phyloP scores from a whole-genome alignment of 495 filamentous ascomycete species.

The Daldinia bambusicola region DNA sequence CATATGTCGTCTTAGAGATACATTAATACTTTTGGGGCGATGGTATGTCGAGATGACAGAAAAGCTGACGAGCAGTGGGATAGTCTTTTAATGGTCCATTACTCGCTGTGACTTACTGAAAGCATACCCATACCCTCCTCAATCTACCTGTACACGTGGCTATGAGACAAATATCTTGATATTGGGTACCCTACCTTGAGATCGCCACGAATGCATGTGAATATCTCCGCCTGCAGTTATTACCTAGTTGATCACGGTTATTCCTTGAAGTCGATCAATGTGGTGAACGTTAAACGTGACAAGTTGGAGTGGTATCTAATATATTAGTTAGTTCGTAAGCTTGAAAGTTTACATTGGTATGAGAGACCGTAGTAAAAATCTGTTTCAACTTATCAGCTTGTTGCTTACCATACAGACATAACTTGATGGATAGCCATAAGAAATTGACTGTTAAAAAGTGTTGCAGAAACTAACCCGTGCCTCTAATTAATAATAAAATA shows the following conservation, averaged over 20 bases:
- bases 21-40: conserved; percentile 20
- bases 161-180: conserved; percentile 36
- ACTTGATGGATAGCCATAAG: too few species aligned
- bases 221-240: conserved; percentile 23
- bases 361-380: too few species aligned
- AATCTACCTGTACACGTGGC: conserved; percentile 40
- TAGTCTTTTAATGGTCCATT: conserved; percentile 5
- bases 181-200: conserved; percentile 6
- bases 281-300: background rate
- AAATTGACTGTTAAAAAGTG: too few species aligned
- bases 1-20: conserved; percentile 24
- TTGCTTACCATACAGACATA: too few species aligned
- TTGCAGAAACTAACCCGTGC: background rate
- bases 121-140: background rate
- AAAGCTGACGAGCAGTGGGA: background rate
- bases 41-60: conserved; percentile 24
- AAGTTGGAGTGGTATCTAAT: background rate
- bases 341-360: background rate
- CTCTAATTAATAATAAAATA: background rate
- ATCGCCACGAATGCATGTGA: conserved; percentile 34
- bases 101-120: conserved; percentile 18
- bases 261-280: conserved; percentile 6
- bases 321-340: background rate
- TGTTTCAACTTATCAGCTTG: too few species aligned
- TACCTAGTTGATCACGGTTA: conserved; percentile 2